Percentiles rank a stretch among this genome's conserved stretches.
Conservation (phyloP, 768 basidiomycete species). For the Boletellus ananas region DNA sequence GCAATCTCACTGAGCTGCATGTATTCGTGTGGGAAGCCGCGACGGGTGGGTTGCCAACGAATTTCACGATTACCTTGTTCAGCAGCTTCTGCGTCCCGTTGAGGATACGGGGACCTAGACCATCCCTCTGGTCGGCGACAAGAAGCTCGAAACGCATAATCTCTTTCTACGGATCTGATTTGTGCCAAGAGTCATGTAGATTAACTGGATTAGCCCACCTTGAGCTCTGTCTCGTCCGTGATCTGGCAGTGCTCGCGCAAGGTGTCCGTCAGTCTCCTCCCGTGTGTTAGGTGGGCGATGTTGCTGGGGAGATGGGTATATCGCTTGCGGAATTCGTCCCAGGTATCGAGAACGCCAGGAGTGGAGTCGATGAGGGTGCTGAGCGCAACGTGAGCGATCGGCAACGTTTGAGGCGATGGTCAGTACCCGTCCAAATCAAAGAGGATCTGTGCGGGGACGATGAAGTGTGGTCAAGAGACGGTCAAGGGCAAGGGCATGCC, state of each 20-base stretch:
- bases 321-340: constrained; percentile 64
- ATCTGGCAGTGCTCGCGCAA: constrained; percentile 66
- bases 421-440: constrained; percentile 70
- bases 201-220: constrained; percentile 38
- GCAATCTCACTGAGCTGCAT: constrained; percentile 23
- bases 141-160: constrained; percentile 75
- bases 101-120: constrained; percentile 51
- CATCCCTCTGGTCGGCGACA: constrained; percentile 50
- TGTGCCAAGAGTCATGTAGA: background rate
- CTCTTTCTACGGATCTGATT: constrained; percentile 44
- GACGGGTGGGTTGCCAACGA: background rate
- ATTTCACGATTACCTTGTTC: constrained; percentile 38
- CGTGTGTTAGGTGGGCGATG: constrained; percentile 64
- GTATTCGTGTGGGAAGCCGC: background rate
- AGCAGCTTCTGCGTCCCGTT: constrained; percentile 64
- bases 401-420: background rate
- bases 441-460: constrained; percentile 43
- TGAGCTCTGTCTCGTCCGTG: constrained; percentile 50
- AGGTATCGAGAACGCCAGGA: constrained; percentile 74
- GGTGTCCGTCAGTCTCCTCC: constrained; percentile 73
- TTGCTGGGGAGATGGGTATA: constrained; percentile 51
- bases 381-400: constrained; percentile 8
- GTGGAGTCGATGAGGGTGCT: constrained; percentile 82
- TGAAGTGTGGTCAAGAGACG: background rate
- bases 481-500: background rate